Evolutionary conservation across 345 rosid species (phyloP).

Genomic region (Syzygium grande): DNA sequence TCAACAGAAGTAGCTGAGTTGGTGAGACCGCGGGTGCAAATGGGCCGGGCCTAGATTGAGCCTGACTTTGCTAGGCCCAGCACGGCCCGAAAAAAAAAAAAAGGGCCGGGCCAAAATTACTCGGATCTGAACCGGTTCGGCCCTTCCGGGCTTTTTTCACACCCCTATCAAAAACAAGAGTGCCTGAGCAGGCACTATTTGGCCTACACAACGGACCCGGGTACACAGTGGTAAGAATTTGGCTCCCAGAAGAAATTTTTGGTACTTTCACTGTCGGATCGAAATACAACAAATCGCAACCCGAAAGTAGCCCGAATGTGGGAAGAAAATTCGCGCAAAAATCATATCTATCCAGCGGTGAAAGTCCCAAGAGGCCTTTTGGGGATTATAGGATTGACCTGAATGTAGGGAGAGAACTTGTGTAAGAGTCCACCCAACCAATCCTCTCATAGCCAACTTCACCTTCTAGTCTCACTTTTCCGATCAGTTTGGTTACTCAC

Average conservation of each 20-base stretch:
- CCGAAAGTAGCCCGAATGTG: not conserved
- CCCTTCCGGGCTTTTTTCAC: not conserved
- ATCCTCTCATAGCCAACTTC: not conserved
- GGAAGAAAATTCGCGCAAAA: not conserved
- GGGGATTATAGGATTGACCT: not conserved
- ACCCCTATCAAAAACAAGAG: not conserved
- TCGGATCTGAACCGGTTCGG: not conserved
- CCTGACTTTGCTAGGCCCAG: not conserved
- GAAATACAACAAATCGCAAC: not conserved
- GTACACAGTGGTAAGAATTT: no score
- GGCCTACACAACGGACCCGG: no score
- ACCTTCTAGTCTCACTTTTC: not conserved
- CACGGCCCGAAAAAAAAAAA: not conserved
- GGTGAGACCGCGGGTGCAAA: not conserved
- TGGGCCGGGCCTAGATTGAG: not conserved
- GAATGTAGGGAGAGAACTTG: not conserved
- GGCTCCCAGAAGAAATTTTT: rapidly evolving
- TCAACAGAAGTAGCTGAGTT: not conserved
- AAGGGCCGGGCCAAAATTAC: not conserved
- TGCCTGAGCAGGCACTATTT: not conserved
- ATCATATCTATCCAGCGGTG: rapidly evolving
- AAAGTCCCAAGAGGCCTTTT: not conserved
- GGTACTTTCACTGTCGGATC: not conserved
- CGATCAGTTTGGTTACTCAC: not conserved
- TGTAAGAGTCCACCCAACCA: not conserved